Percentiles rank a stretch among this genome's conserved stretches.
Conservation (phyloP, 208 protist genomes). For the Acanthamoeba divionensis region DNA sequence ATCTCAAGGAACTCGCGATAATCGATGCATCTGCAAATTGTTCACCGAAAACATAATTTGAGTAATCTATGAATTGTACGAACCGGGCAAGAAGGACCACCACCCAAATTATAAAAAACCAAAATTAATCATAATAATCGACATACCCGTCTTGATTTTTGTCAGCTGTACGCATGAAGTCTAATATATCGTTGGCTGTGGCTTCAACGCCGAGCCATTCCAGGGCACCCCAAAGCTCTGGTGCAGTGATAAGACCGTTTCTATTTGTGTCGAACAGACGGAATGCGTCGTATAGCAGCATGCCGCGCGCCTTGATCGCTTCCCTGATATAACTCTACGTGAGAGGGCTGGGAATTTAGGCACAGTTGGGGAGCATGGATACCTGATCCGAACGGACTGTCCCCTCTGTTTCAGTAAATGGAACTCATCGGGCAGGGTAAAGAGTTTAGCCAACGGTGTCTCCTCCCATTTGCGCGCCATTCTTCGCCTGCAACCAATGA, state of each 20-base stretch:
- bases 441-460: constrained; percentile 45
- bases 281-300: constrained; percentile 45
- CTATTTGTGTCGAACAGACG: constrained; percentile 27
- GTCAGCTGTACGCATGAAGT: constrained; percentile 50
- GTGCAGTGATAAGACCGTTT: constrained; percentile 5
- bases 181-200: constrained; percentile 33
- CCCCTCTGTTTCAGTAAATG: constrained; percentile 29
- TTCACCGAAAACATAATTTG: not conserved
- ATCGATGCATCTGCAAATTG: not conserved
- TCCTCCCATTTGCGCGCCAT: constrained; percentile 46
- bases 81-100: no score
- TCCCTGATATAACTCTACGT: not conserved
- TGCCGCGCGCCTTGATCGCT: not conserved
- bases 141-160: constrained; percentile 34
- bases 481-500: constrained; percentile 16
- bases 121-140: not conserved
- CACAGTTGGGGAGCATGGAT: no score
- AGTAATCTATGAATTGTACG: not conserved
- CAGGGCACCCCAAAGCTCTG: constrained; percentile 39
- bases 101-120: not conserved
- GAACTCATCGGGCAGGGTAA: constrained; percentile 38
- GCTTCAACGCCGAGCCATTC: constrained; percentile 24
- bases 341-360: no score
- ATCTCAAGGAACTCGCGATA: constrained; percentile 48
- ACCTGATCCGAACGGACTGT: constrained; percentile 13